phyloP scores from a whole-genome alignment of 1,284 basidiomycete species.

The Pulveroboletus sp. region DNA sequence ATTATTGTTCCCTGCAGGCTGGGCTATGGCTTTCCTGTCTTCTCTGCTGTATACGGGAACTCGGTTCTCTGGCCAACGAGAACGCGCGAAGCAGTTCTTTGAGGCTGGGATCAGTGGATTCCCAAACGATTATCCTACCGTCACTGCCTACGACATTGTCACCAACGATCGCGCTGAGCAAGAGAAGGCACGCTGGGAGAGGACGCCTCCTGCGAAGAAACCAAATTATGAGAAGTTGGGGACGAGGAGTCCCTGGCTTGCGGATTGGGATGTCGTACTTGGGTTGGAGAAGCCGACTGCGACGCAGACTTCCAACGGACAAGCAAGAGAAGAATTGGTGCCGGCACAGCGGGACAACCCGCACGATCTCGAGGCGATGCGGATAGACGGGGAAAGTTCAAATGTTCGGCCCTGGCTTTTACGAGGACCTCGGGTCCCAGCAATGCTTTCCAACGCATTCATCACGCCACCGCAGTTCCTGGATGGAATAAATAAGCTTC shows the following conservation, averaged over 20 bases:
- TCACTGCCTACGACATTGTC: conserved; percentile 53
- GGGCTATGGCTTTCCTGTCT: conserved; percentile 84
- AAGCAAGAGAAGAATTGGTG: conserved; percentile 44
- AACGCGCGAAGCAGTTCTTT: conserved; percentile 73
- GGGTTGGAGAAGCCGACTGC: conserved; percentile 40
- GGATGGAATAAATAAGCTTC: conserved; percentile 57
- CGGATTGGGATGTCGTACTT: conserved; percentile 72
- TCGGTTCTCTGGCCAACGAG: conserved; percentile 78
- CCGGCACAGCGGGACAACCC: conserved; percentile 53
- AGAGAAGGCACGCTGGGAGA: conserved; percentile 67
- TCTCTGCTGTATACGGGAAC: conserved; percentile 82
- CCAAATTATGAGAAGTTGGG: conserved; percentile 69
- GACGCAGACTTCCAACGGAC: conserved; percentile 1
- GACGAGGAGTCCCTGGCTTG: conserved; percentile 69
- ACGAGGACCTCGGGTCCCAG: conserved; percentile 50
- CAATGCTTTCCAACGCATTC: conserved; percentile 49
- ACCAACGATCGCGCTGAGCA: conserved; percentile 48
- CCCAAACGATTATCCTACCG: conserved; percentile 78
- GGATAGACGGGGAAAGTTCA: conserved; percentile 10
- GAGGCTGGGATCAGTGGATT: conserved; percentile 77
- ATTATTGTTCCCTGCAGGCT: conserved; percentile 80
- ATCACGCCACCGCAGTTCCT: conserved; percentile 48
- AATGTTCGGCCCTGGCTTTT: conserved; percentile 62
- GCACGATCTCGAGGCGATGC: conserved; percentile 13
- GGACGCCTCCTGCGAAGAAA: conserved; percentile 84